Percentiles rank a stretch among this genome's conserved stretches.
Evolutionary conservation across 768 basidiomycete genomes (phyloP).

Genomic region (Pleurotus tuber-regium): DNA sequence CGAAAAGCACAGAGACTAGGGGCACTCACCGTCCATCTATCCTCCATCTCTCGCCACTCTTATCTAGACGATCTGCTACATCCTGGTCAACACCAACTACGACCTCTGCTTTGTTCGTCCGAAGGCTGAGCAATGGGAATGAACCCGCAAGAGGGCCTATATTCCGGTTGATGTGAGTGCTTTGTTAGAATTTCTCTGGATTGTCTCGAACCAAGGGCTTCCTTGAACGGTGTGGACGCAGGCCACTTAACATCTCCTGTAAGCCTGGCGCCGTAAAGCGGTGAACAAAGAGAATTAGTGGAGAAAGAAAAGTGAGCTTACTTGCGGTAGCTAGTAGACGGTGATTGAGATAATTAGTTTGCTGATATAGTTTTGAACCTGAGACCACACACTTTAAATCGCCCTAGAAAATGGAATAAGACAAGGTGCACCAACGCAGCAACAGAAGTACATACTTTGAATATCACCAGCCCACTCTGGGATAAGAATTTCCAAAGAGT

Average conservation of each 20-base stretch:
- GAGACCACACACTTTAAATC: slow-evolving; percentile 86
- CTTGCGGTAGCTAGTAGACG: slow-evolving; percentile 73
- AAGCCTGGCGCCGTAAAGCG: slow-evolving; percentile 56
- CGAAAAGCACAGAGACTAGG: no score
- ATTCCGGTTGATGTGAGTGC: no score
- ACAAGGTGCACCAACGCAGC: background rate
- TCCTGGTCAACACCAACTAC: slow-evolving; percentile 77
- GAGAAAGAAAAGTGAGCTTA: slow-evolving; percentile 31
- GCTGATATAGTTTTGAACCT: background rate
- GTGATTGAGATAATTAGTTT: background rate
- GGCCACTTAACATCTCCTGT: slow-evolving; percentile 91
- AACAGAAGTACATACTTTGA: slow-evolving; percentile 55
- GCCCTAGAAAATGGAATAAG: slow-evolving; percentile 43
- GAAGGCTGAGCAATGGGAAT: slow-evolving; percentile 79
- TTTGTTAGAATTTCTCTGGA: no score
- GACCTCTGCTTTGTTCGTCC: slow-evolving; percentile 96
- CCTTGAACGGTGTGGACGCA: slow-evolving; percentile 67
- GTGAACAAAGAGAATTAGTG: background rate
- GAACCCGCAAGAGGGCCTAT: slow-evolving; percentile 73
- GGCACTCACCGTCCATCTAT: slow-evolving; percentile 69
- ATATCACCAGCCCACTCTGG: slow-evolving; percentile 69
- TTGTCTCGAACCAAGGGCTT: no score
- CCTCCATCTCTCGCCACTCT: slow-evolving; percentile 68
- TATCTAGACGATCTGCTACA: slow-evolving; percentile 65
- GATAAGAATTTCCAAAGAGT: slow-evolving; percentile 50